These are phyloP conservation scores for Penicillium sp. DNA, from an alignment of 2,329 filamentous ascomycete species.

Conservation along the genomic window DNA sequence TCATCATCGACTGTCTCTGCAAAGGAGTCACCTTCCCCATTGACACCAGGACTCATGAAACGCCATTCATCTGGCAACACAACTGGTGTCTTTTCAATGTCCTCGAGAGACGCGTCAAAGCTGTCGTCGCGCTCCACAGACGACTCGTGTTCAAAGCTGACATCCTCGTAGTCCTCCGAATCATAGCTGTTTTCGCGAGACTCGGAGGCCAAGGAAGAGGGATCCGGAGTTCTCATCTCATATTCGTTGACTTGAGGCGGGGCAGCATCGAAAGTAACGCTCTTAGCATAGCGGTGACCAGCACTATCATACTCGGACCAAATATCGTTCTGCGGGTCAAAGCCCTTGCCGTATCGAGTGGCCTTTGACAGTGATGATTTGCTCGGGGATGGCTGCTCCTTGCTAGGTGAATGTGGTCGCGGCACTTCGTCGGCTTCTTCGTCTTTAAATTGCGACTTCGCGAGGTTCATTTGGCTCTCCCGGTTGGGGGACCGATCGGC, in stretches of 20 bases:
- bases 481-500: slow-evolving; percentile 57
- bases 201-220: slow-evolving; percentile 86
- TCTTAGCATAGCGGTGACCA: slow-evolving; percentile 82
- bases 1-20: slow-evolving; percentile 64
- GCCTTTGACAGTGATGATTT: slow-evolving; percentile 82
- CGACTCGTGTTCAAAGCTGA: slow-evolving; percentile 59
- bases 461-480: slow-evolving; percentile 69
- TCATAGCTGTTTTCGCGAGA: slow-evolving; percentile 94
- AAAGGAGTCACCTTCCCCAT: slow-evolving; percentile 67
- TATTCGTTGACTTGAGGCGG: slow-evolving; percentile 97
- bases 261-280: slow-evolving; percentile 92
- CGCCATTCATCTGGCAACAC: slow-evolving; percentile 98
- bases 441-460: slow-evolving; percentile 44
- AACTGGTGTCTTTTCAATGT: slow-evolving; percentile 95
- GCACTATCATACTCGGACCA: slow-evolving; percentile 64
- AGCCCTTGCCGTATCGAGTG: slow-evolving; percentile 56
- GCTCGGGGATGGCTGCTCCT: slow-evolving; percentile 72
- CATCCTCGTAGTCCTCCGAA: slow-evolving; percentile 69
- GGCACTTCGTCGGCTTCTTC: slow-evolving; percentile 13
- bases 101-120: slow-evolving; percentile 92
- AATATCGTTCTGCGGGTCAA: slow-evolving; percentile 66
- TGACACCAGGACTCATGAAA: slow-evolving; percentile 67
- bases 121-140: slow-evolving; percentile 74
- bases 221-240: slow-evolving; percentile 93
- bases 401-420: slow-evolving; percentile 59